Conservation (phyloP, 2,329 filamentous ascomycete genomes). For the Botrytis byssoidea region DNA sequence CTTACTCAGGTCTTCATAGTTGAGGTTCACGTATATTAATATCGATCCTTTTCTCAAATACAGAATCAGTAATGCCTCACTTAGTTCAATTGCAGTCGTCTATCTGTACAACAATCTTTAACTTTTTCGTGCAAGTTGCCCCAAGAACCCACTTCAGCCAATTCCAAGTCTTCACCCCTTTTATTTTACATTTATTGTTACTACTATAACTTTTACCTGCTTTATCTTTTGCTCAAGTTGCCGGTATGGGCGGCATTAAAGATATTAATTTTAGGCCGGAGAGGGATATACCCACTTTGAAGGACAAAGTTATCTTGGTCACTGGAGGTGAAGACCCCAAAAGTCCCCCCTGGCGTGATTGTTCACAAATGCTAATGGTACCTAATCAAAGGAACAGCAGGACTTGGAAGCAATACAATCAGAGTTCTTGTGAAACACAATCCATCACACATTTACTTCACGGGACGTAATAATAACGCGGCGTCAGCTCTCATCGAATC, state of each 20-base stretch:
- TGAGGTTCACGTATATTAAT: neutral
- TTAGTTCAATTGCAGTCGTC: neutral
- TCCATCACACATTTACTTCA: neutral
- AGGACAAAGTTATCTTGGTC: neutral
- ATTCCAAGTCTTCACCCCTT: neutral
- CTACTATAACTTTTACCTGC: neutral
- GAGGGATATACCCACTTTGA: neutral
- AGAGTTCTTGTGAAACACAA: neutral
- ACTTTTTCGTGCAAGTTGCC: neutral
- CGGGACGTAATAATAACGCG: neutral
- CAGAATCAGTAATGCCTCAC: neutral
- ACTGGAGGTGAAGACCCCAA: neutral
- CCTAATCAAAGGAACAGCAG: neutral
- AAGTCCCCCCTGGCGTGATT: neutral
- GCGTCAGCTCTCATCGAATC: neutral
- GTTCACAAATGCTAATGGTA: neutral
- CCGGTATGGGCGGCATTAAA: neutral
- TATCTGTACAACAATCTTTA: neutral
- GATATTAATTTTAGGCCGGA: neutral
- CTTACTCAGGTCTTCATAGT: neutral
- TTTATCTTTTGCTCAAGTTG: neutral
- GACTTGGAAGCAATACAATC: neutral
- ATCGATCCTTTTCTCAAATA: neutral
- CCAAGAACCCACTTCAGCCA: neutral
- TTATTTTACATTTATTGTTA: neutral